Base-by-base conservation (phyloP, 2,329 filamentous ascomycete genomes). In the Talaromyces sp. region DNA sequence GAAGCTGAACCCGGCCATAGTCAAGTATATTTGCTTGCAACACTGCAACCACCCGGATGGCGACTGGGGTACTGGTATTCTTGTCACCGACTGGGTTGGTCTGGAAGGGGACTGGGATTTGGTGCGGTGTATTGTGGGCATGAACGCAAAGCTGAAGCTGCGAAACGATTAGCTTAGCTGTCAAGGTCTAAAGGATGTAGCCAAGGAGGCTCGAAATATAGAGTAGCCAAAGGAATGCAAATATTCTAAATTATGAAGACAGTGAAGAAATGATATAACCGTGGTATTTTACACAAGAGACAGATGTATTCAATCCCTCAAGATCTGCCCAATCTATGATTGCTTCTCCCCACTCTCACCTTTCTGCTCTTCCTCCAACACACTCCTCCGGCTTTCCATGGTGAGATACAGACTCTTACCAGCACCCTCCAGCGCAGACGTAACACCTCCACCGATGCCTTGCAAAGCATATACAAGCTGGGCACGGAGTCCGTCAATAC, bases 61-160 rank as follows among this genome's bases (percentile, higher is more conserved):
- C 1, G 87, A 91, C 69, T 92, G 89, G 29, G 83, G 86, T 6
- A 95, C 92, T 1, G 94, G 94, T 3, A 86, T 97, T 61, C 87
- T 97, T 51, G 88, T 97, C 27, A 94, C 89, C 63, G 94, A 99
- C 75, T 97, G 90, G 90, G 92, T 97, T 56, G 94, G 94, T 2
- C 80, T 87, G 62, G 82, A 87, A 63, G 92, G 88, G 0, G 89
- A 97, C 75, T 99, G 93, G 93, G 92, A 97, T 77, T 75, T 97
- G 58, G 85, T 95, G 38, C 84, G 88, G 64, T 90, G 90, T 74
- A 88, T 97, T 67, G 88, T 97, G 7, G 92, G 90, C 7, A 92
- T 96, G 91, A 99, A 99, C 72, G 85, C 88, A 26, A 88, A 77
- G 60, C 69, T 85, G 66, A 70, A 74, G 64, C 64, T 77, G 64